Conservation (phyloP, 768 basidiomycete genomes). For the Boletellus emodensis region DNA sequence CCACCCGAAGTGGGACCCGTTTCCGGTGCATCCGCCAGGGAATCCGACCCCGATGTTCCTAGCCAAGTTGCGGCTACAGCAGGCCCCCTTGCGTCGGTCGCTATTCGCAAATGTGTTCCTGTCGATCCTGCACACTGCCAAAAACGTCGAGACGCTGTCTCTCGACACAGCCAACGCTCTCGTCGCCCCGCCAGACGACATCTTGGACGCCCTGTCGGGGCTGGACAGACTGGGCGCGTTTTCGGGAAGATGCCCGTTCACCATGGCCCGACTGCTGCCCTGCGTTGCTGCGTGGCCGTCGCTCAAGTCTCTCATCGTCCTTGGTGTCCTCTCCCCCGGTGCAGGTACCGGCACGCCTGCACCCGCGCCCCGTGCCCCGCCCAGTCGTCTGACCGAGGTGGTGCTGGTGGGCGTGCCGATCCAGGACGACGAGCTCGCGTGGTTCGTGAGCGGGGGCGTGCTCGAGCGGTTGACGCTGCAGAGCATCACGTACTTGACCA, state of each 20-base stretch:
- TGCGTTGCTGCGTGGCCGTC: slow-evolving; percentile 9
- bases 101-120: not conserved
- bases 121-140: slow-evolving; percentile 1
- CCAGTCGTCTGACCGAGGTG: slow-evolving; percentile 5
- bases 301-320: slow-evolving; percentile 4
- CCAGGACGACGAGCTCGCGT: slow-evolving; percentile 11
- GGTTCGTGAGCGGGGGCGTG: slow-evolving; percentile 1
- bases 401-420: not conserved
- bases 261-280: not conserved
- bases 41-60: not conserved
- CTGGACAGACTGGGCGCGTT: slow-evolving; percentile 1
- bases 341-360: not conserved
- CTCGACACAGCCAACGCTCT: not conserved
- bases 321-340: not conserved
- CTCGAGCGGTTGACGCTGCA: slow-evolving; percentile 6
- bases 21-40: not conserved
- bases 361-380: not conserved
- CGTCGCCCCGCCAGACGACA: not conserved
- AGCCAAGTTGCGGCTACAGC: not conserved
- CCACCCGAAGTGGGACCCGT: slow-evolving; percentile 5
- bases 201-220: not conserved
- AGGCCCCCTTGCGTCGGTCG: not conserved
- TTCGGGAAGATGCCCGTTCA: not conserved
- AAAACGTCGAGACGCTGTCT: not conserved
- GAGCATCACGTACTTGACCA: not conserved